Conservation (phyloP, 306 rosid species). For the Geum urbanum region DNA sequence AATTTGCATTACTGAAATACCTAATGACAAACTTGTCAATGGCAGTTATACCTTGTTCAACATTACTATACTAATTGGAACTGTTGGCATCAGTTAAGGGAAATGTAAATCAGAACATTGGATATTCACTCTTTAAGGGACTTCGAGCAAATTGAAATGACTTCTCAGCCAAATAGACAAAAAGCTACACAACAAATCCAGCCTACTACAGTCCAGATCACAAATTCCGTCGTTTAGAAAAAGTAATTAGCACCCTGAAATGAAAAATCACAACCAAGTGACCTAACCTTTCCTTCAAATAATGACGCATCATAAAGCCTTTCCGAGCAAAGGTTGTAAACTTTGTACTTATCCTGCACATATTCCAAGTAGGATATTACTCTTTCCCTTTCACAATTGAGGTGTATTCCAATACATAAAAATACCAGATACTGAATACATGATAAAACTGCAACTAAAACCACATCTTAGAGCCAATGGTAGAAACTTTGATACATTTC, state of each 20-base stretch:
- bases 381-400: background rate
- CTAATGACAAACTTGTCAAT: no score
- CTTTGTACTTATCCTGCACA: conserved; percentile 89
- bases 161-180: background rate
- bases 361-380: conserved; percentile 3
- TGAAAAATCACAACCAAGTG: conserved; percentile 27
- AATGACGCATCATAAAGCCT: conserved; percentile 93
- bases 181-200: no score
- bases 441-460: background rate
- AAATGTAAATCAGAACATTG: background rate
- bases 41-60: no score
- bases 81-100: no score
- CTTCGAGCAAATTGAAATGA: background rate
- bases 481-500: background rate
- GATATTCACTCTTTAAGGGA: background rate
- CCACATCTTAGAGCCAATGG: background rate
- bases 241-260: no score
- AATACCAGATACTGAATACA: background rate
- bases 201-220: conserved; percentile 7
- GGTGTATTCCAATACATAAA: background rate
- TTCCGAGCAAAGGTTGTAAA: conserved; percentile 95
- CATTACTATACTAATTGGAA: no score
- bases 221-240: background rate
- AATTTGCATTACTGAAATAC: no score
- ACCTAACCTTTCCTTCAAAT: conserved; percentile 97